A percentile compares a stretch with the other conserved stretches of the same genome.
phyloP scores from a whole-genome alignment of 441 rosid species.

The Populus hybrid region DNA sequence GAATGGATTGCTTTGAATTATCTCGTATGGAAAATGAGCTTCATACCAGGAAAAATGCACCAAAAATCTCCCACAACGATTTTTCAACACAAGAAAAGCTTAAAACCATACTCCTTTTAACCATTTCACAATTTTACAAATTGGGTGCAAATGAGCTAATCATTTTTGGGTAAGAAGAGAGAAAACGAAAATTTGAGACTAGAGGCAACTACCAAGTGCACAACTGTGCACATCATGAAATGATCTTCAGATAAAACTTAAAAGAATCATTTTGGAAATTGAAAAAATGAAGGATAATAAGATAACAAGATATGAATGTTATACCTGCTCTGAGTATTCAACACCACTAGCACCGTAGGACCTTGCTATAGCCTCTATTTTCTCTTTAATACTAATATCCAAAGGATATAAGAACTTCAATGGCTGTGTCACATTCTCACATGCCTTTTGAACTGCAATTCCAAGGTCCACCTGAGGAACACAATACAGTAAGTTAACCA shows the following conservation, averaged over 20 bases:
- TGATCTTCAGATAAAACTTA: not conserved
- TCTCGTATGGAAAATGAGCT: not conserved
- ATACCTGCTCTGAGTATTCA: conserved; percentile 90
- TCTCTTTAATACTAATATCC: conserved; percentile 75
- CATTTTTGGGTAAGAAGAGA: not conserved
- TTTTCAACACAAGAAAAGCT: not conserved
- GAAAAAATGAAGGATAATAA: not conserved
- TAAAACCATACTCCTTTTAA: not conserved
- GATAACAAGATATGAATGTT: not conserved
- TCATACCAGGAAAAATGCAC: not conserved
- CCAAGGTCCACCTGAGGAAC: conserved; percentile 85
- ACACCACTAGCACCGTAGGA: conserved; percentile 94
- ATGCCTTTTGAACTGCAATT: conserved; percentile 83
- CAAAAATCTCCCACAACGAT: not conserved
- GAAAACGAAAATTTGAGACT: not conserved
- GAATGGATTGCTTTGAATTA: not conserved
- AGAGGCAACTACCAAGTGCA: not conserved
- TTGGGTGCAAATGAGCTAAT: not conserved
- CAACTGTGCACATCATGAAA: not conserved
- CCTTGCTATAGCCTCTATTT: conserved; percentile 87
- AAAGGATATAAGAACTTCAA: conserved; percentile 76
- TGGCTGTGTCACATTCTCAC: conserved; percentile 66
- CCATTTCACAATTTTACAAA: not conserved
- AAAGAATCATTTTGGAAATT: not conserved
- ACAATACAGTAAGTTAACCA: conserved; percentile 9